Evolutionary conservation across 129 eudicot genomes (phyloP), one percentile per base, ranked within the genome.

Genomic region (Saussurea involucrata): DNA sequence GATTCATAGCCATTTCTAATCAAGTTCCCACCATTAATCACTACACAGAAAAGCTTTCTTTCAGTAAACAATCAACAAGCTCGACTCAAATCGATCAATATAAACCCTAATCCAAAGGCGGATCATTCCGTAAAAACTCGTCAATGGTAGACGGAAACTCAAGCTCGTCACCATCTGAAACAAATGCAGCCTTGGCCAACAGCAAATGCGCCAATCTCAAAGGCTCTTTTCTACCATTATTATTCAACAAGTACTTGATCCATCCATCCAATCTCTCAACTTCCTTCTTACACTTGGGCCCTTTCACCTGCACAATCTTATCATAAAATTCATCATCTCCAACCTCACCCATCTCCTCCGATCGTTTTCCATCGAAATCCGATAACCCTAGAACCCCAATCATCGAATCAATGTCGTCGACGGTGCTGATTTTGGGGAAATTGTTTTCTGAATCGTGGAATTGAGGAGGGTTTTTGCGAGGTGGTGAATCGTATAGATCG

Each of bases 131-230:
- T 84, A 92, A 75, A 84, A 90, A 90, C 70, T 90, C 96, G 40
- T 87, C 87, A 9, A 92, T 32, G 34, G 92, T 90, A 0, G 86
- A 79, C 22, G 96, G 93, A 66, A 92, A 88, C 84, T 83, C 86
- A 18, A 87, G 6, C 11, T 82, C 83, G 5, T 76, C 80, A 61
- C 58, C 78, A 37, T 61, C 86, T 5, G 79, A 67, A 81, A 78
- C 53, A 72, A 86, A 72, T 15, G 90, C 84, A 76, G 96, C 96
- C 81, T 90, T 92, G 0, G 83, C 93, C 89, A 92, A 73, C 20
- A 90, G 85, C 94, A 92, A 86, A 86, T 92, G 94, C 25, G 85
- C 96, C 85, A 92, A 81, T 74, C 88, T 75, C 12, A 90, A 80
- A 7, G 93, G 96, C 89, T 92, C 96, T 8, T 17, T 76, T 13